phyloP scores from a whole-genome alignment of 2,329 filamentous ascomycete genomes.

The Chaetothyriales sp. region DNA sequence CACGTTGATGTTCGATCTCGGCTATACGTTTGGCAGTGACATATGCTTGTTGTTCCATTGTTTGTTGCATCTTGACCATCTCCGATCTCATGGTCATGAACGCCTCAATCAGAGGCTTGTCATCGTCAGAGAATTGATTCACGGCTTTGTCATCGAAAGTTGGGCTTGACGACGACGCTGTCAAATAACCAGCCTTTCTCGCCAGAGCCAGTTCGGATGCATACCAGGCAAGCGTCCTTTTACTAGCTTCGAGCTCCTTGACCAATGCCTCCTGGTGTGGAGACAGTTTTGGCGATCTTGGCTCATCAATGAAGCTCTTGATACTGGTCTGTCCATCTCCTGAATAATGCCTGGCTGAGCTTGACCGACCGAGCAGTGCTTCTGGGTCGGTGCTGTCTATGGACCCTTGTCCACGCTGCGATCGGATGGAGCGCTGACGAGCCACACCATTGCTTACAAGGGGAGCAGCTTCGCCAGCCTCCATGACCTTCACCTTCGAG shows the following conservation, averaged over 20 bases:
- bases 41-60: constrained; percentile 75
- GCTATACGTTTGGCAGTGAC: constrained; percentile 78
- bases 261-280: constrained; percentile 47
- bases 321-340: constrained; percentile 29
- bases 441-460: constrained; percentile 27
- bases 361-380: constrained; percentile 25
- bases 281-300: constrained; percentile 30
- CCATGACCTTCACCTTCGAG: constrained; percentile 31
- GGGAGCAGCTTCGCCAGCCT: constrained; percentile 31
- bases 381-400: constrained; percentile 54
- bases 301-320: constrained; percentile 28
- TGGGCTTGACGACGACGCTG: constrained; percentile 54
- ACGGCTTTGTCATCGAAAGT: constrained; percentile 59
- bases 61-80: constrained; percentile 72
- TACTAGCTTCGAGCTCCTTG: constrained; percentile 72
- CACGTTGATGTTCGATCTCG: constrained; percentile 85
- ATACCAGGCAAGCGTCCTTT: constrained; percentile 90
- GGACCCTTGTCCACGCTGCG: constrained; percentile 47
- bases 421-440: constrained; percentile 38
- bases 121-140: constrained; percentile 78
- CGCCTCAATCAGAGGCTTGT: constrained; percentile 81
- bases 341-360: constrained; percentile 16
- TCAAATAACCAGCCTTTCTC: constrained; percentile 71
- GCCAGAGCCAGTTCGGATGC: constrained; percentile 87
- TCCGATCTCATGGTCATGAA: constrained; percentile 82